These are phyloP conservation scores for Saturnispora quitensis DNA, from an alignment of 805 yeast species.

Conservation along the genomic window DNA sequence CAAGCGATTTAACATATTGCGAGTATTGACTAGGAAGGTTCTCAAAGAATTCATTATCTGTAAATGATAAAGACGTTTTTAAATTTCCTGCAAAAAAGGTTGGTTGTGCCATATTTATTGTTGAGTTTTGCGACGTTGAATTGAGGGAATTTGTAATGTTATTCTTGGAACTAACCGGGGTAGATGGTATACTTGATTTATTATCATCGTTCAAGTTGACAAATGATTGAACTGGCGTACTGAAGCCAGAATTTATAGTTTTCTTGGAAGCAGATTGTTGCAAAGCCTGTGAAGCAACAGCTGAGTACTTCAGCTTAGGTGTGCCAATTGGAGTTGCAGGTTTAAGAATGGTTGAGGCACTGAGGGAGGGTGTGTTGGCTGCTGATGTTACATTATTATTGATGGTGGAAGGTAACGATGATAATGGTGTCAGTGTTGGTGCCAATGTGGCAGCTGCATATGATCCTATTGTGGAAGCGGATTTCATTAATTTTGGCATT, in stretches of 20 bases:
- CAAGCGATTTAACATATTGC: conserved; percentile 21
- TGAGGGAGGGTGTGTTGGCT: neutral
- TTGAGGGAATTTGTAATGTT: neutral
- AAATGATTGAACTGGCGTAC: conserved; percentile 2
- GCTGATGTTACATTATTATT: conserved; percentile 1
- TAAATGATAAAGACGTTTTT: neutral
- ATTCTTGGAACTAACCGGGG: neutral
- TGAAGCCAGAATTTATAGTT: neutral
- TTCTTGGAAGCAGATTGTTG: neutral
- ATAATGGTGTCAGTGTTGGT: neutral
- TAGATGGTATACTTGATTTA: neutral
- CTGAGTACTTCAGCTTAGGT: conserved; percentile 6
- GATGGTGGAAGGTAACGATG: conserved; percentile 21
- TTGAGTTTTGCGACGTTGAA: neutral
- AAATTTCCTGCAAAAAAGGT: conserved; percentile 2
- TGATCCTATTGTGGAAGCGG: neutral
- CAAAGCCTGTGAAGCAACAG: conserved; percentile 5
- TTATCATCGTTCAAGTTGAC: neutral
- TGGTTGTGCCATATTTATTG: neutral
- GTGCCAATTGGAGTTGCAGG: conserved; percentile 7
- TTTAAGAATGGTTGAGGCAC: conserved; percentile 1
- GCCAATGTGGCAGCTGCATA: neutral
- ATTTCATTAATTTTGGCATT: conserved; percentile 2
- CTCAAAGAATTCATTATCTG: conserved; percentile 16
- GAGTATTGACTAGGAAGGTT: conserved; percentile 23